Evolutionary conservation across 2,329 filamentous ascomycete genomes (phyloP).

Genomic region (Fusarium veterinarium): DNA sequence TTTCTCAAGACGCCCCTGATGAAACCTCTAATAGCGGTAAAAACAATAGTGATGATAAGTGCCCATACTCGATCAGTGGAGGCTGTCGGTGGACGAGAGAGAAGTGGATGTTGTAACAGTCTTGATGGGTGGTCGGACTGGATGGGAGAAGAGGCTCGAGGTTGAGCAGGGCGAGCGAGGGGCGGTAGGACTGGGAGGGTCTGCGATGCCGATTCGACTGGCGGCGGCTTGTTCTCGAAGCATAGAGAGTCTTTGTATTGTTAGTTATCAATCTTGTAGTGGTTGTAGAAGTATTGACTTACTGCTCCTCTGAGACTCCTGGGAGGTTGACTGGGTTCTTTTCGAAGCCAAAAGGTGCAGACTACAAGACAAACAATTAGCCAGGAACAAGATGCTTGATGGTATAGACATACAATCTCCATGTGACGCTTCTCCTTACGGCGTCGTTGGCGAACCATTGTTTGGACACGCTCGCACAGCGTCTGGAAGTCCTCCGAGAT

Average conservation of each 20-base stretch:
- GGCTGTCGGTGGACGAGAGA: constrained; percentile 42
- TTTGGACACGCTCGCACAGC: constrained; percentile 58
- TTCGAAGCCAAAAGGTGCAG: constrained; percentile 69
- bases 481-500: constrained; percentile 58
- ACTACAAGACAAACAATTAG: constrained; percentile 57
- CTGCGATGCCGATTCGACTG: constrained; percentile 59
- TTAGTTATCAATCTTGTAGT: background rate
- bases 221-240: constrained; percentile 65
- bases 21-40: constrained; percentile 7
- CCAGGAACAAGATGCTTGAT: background rate
- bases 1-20: constrained; percentile 23
- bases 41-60: background rate
- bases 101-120: constrained; percentile 34
- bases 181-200: constrained; percentile 43
- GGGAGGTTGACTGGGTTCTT: constrained; percentile 64
- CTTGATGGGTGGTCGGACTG: constrained; percentile 38
- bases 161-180: constrained; percentile 42
- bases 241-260: constrained; percentile 56
- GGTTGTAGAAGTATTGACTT: constrained; percentile 47
- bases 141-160: constrained; percentile 41
- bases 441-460: constrained; percentile 53
- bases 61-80: constrained; percentile 16
- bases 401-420: constrained; percentile 57
- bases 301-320: constrained; percentile 70
- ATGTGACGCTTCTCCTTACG: constrained; percentile 56